Evolutionary conservation across 2,329 filamentous ascomycete genomes (phyloP).

Genomic region (Colletotrichum orchidophilum): DNA sequence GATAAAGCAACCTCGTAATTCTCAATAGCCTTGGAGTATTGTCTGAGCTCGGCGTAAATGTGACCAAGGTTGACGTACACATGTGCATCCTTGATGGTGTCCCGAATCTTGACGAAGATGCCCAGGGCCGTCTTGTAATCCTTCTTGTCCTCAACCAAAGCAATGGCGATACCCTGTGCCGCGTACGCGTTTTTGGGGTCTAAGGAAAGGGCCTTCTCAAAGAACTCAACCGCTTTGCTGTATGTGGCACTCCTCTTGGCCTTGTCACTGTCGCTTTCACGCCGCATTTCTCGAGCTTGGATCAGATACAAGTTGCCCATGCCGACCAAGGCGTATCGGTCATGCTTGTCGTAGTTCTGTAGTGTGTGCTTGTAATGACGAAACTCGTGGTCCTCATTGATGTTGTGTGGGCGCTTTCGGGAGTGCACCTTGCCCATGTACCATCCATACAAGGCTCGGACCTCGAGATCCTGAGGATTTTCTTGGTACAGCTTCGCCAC

Average conservation of each 20-base stretch:
- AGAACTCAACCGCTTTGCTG: slow-evolving; percentile 94
- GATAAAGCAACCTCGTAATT: slow-evolving; percentile 88
- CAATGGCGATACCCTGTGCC: slow-evolving; percentile 94
- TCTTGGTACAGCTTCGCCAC: slow-evolving; percentile 87
- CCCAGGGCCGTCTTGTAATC: slow-evolving; percentile 84
- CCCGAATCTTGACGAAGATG: slow-evolving; percentile 89
- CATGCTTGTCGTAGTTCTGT: slow-evolving; percentile 95
- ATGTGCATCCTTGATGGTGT: slow-evolving; percentile 87
- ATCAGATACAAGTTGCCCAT: slow-evolving; percentile 95
- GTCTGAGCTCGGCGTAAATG: slow-evolving; percentile 88
- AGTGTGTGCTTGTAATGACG: slow-evolving; percentile 96
- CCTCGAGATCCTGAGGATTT: slow-evolving; percentile 86
- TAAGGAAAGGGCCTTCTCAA: slow-evolving; percentile 95
- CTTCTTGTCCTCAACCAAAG: slow-evolving; percentile 92
- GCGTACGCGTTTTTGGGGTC: slow-evolving; percentile 96
- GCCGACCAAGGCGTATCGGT: slow-evolving; percentile 93
- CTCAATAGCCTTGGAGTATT: slow-evolving; percentile 92
- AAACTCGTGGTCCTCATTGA: slow-evolving; percentile 90
- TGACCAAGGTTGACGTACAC: slow-evolving; percentile 95
- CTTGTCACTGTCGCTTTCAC: slow-evolving; percentile 88
- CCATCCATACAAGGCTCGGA: slow-evolving; percentile 94
- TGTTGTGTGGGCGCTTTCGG: slow-evolving; percentile 82
- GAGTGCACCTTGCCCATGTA: slow-evolving; percentile 84
- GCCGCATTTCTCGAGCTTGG: slow-evolving; percentile 92
- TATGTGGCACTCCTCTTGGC: slow-evolving; percentile 90